Evolutionary conservation across 2,329 filamentous ascomycete genomes (phyloP).

Genomic region (Cordyceps tenuipes): DNA sequence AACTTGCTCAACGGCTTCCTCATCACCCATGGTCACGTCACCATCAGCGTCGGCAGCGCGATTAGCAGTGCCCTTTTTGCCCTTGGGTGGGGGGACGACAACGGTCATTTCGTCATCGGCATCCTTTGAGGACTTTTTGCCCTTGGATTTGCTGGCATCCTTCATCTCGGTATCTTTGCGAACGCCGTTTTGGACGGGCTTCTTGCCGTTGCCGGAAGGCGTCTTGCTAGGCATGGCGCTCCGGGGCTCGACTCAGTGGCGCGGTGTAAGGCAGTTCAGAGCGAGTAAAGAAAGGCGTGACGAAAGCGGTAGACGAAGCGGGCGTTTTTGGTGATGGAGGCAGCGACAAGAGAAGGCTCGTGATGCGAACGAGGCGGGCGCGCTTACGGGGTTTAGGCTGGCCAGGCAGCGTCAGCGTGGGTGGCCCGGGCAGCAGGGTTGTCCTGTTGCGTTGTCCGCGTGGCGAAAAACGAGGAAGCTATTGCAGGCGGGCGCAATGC

Average conservation of each 20-base stretch:
- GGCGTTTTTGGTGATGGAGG: neutral
- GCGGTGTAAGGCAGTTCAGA: neutral
- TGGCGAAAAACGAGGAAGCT: neutral
- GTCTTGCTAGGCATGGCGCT: conserved; percentile 62
- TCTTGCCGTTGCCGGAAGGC: conserved; percentile 62
- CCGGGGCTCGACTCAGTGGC: neutral
- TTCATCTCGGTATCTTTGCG: conserved; percentile 63
- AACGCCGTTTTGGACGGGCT: conserved; percentile 60
- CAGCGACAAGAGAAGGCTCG: conserved; percentile 13
- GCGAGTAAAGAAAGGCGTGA: neutral
- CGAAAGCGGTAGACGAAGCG: neutral
- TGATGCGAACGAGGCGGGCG: conserved; percentile 5
- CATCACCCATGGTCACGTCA: conserved; percentile 63
- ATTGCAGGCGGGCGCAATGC: neutral
- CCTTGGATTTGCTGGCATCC: conserved; percentile 58
- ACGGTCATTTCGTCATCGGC: conserved; percentile 75
- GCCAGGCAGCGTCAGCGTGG: conserved; percentile 8
- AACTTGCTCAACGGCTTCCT: conserved; percentile 47
- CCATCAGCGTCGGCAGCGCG: conserved; percentile 55
- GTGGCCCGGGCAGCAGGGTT: neutral
- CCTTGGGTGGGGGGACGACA: conserved; percentile 66
- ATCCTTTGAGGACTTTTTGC: conserved; percentile 56
- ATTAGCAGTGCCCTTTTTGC: conserved; percentile 48
- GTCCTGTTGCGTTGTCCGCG: neutral
- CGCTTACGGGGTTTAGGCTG: conserved; percentile 11